Percentiles rank a stretch among this genome's conserved stretches.
These are phyloP conservation scores for Cadophora gregata DNA, from an alignment of 2,329 filamentous ascomycete genomes.

Conservation along the genomic window DNA sequence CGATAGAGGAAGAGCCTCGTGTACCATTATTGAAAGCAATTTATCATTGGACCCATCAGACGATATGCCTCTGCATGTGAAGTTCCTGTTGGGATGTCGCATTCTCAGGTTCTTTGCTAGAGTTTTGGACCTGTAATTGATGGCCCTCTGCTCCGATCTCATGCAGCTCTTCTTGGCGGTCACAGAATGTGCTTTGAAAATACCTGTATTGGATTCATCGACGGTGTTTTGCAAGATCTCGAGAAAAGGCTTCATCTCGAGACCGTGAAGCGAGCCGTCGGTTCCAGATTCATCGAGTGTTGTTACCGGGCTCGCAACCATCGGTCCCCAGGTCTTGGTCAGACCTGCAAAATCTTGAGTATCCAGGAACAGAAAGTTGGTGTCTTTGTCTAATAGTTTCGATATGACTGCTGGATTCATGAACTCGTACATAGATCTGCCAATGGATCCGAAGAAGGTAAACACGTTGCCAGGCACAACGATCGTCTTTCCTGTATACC, in stretches of 20 bases:
- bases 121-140: neutral
- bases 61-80: neutral
- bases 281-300: neutral
- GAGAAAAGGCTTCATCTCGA: neutral
- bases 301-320: neutral
- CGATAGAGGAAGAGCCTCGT: neutral
- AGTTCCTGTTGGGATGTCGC: neutral
- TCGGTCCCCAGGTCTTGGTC: neutral
- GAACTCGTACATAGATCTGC: neutral
- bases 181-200: neutral
- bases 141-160: neutral
- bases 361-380: neutral
- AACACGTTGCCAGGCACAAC: neutral
- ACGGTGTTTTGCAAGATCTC: neutral
- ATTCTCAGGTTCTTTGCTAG: neutral
- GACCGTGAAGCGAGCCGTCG: neutral
- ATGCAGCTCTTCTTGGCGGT: neutral
- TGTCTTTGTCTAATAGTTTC: neutral
- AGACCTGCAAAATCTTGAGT: neutral
- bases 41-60: neutral
- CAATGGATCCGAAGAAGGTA: neutral
- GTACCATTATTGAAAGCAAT: neutral
- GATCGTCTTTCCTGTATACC: neutral
- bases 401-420: neutral
- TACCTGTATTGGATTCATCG: neutral